Conservation (phyloP, 2,329 filamentous ascomycete species). For the Aspergillus tanneri region DNA sequence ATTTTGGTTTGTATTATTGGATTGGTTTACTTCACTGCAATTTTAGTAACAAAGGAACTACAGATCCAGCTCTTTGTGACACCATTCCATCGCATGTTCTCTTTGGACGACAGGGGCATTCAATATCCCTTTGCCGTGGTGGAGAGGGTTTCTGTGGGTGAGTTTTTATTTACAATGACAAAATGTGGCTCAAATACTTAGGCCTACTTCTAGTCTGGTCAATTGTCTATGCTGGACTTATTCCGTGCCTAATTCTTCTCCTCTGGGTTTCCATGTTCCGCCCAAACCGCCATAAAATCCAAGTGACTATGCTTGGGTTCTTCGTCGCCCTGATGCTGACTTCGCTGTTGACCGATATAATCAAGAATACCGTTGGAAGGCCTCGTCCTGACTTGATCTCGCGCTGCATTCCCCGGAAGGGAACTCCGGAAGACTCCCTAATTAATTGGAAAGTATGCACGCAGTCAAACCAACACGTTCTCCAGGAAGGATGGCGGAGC, state of each 20-base stretch:
- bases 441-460: conserved; percentile 51
- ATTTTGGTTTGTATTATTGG: conserved; percentile 27
- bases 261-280: conserved; percentile 63
- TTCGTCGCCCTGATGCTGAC: conserved; percentile 74
- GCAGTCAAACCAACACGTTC: conserved; percentile 53
- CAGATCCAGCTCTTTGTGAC: conserved; percentile 68
- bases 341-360: conserved; percentile 78
- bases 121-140: conserved; percentile 81
- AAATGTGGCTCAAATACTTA: neutral
- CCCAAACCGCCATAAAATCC: conserved; percentile 72
- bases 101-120: conserved; percentile 77
- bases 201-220: conserved; percentile 57
- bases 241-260: conserved; percentile 68
- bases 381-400: conserved; percentile 83
- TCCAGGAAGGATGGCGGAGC: conserved; percentile 65
- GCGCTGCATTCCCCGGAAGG: conserved; percentile 72
- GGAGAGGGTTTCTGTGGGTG: conserved; percentile 79
- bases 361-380: conserved; percentile 84
- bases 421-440: conserved; percentile 55
- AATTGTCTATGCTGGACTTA: conserved; percentile 72
- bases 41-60: neutral
- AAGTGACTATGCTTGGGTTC: conserved; percentile 81
- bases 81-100: conserved; percentile 95
- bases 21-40: neutral
- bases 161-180: conserved; percentile 36